phyloP scores from a whole-genome alignment of 352 stramenopile species.

The Halophytophthora polymorphica region DNA sequence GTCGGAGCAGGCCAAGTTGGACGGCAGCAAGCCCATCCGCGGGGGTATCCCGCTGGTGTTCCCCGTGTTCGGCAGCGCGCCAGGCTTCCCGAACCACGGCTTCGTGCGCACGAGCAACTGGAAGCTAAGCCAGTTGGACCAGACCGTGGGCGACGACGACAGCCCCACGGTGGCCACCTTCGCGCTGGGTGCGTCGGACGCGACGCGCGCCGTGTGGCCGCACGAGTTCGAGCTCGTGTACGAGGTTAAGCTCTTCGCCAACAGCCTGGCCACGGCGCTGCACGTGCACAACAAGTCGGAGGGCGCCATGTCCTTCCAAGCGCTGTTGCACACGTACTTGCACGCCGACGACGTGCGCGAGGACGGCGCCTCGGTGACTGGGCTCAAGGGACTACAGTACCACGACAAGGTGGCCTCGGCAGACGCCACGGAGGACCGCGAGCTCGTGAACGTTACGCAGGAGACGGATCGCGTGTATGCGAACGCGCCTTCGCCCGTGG shows the following conservation, averaged over 20 bases:
- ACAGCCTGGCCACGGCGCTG: slow-evolving; percentile 84
- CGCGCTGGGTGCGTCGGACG: slow-evolving; percentile 36
- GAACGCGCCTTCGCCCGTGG: slow-evolving; percentile 58
- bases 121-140: slow-evolving; percentile 49
- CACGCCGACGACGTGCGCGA: slow-evolving; percentile 73
- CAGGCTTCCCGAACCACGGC: slow-evolving; percentile 92
- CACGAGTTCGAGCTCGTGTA: slow-evolving; percentile 84
- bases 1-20: slow-evolving; percentile 82
- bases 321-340: slow-evolving; percentile 95
- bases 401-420: slow-evolving; percentile 86
- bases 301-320: slow-evolving; percentile 89
- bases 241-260: slow-evolving; percentile 81
- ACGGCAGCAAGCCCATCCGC: slow-evolving; percentile 93
- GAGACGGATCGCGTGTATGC: slow-evolving; percentile 90
- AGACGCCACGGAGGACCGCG: slow-evolving; percentile 55
- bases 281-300: slow-evolving; percentile 89
- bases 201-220: slow-evolving; percentile 58
- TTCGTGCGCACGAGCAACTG: slow-evolving; percentile 87
- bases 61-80: slow-evolving; percentile 91
- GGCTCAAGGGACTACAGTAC: slow-evolving; percentile 84
- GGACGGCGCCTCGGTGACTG: slow-evolving; percentile 61
- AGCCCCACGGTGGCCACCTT: slow-evolving; percentile 66
- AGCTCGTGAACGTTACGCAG: slow-evolving; percentile 58
- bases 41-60: slow-evolving; percentile 96
- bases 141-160: slow-evolving; percentile 32